Evolutionary conservation across 805 yeast genomes (phyloP), one percentile per base, ranked within the genome.

Genomic region (Pichia scutulata): DNA sequence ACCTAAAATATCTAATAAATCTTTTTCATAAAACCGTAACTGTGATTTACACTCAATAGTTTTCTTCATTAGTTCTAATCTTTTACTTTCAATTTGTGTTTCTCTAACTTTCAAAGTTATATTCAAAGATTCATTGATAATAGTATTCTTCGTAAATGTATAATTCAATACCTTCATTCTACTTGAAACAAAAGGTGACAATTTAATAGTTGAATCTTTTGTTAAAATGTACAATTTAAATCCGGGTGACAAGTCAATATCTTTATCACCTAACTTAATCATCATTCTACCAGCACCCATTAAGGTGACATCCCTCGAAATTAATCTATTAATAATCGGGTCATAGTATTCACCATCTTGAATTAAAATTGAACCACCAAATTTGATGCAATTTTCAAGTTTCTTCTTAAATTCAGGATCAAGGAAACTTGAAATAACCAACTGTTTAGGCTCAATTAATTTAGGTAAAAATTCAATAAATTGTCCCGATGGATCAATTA

Each of bases 321-420:
- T 64, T 1, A 92, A 65, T 0, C 84, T 73, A 50, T 77, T 77
- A 12, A 92, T 60, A 8, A 86, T 67, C 0, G 97, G 95, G 61
- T 92, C 92, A 60, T 77, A 82, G 55, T 75, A 69, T 60, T 92
- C 97, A 4, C 90, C 89, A 66, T 92, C 92, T 56, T 80, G 80
- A 18, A 92, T 73, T 14, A 90, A 60, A 8, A 92, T 69, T 0
- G 77, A 58, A 2, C 87, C 89, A 5, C 98, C 97, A 71, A 90
- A 90, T 55, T 93, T 71, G 25, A 90, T 62, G 0, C 95, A 84
- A 58, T 88, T 85, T 61, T 89, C 96, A 16, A 92, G 60, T 41
- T 80, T 84, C 55, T 81, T 82, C 3, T 76, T 62, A 61, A 82
- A 86, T 0, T 84, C 78, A 5, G 73, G 76, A 57, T 86, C 89